Evolutionary conservation across 1,139 yeast genomes (phyloP).

Genomic region (Eremothecium sinecaudum): DNA sequence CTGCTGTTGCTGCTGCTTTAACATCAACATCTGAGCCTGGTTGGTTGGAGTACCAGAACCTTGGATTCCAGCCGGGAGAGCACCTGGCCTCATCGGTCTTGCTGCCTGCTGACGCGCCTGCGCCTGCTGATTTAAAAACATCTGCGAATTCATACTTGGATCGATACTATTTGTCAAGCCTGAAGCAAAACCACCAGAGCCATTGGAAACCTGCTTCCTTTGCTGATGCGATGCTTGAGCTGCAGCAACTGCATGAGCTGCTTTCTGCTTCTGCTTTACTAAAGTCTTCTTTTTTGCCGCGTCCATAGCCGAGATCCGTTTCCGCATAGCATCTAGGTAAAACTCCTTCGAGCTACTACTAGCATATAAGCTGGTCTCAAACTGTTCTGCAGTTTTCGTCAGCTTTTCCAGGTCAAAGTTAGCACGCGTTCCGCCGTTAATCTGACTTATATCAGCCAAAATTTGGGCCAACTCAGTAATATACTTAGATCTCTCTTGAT

Average conservation of each 20-base stretch:
- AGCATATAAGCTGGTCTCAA: constrained; percentile 30
- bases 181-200: constrained; percentile 13
- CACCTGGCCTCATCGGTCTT: constrained; percentile 23
- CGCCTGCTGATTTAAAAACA: constrained; percentile 42
- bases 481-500: constrained; percentile 29
- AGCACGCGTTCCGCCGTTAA: constrained; percentile 28
- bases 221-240: constrained; percentile 13
- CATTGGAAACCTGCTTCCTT: constrained; percentile 8
- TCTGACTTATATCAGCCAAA: constrained; percentile 29
- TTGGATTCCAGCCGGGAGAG: constrained; percentile 9
- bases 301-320: constrained; percentile 30
- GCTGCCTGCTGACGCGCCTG: constrained; percentile 42
- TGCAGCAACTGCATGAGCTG: constrained; percentile 19
- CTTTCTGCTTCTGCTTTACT: constrained; percentile 16
- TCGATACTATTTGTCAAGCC: constrained; percentile 14
- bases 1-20: constrained; percentile 16
- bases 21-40: constrained; percentile 15
- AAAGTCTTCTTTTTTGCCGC: constrained; percentile 25
- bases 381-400: constrained; percentile 31
- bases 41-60: constrained; percentile 14
- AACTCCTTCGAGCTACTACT: constrained; percentile 29
- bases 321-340: constrained; percentile 30
- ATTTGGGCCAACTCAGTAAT: constrained; percentile 29
- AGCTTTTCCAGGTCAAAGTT: constrained; percentile 30
- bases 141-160: constrained; percentile 30